Evolutionary conservation across 768 basidiomycete genomes (phyloP).

Genomic region (Dentipellis sp.): DNA sequence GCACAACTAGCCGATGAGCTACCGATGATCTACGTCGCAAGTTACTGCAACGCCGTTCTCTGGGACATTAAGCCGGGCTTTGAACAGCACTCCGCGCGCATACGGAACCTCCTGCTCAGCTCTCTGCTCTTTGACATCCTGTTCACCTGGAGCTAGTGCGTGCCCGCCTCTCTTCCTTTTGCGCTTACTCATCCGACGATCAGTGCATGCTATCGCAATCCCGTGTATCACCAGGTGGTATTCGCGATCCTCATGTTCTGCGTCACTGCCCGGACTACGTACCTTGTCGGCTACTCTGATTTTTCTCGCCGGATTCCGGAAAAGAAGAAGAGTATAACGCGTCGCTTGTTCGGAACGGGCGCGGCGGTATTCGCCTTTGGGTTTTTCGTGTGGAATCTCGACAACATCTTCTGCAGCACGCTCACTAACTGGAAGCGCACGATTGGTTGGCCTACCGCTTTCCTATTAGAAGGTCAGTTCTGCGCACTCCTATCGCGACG

Average conservation of each 20-base stretch:
- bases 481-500: too few species aligned
- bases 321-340: constrained; percentile 31
- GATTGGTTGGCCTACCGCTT: constrained; percentile 58
- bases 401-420: constrained; percentile 63
- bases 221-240: constrained; percentile 71
- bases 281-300: constrained; percentile 41
- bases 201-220: constrained; percentile 62
- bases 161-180: constrained; percentile 5
- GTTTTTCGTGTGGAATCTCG: constrained; percentile 73
- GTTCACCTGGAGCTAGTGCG: constrained; percentile 72
- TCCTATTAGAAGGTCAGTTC: constrained; percentile 48
- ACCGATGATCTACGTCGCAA: constrained; percentile 71
- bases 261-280: constrained; percentile 36
- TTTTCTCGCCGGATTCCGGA: constrained; percentile 31
- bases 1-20: constrained; percentile 79
- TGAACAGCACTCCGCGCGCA: constrained; percentile 25
- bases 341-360: constrained; percentile 42
- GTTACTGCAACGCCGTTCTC: constrained; percentile 49
- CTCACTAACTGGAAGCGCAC: constrained; percentile 46
- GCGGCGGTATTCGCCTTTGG: constrained; percentile 49
- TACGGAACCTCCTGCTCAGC: constrained; percentile 29
- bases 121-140: constrained; percentile 42
- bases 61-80: constrained; percentile 52
- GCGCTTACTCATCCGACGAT: neutral
- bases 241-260: constrained; percentile 53